Evolutionary conservation across 2,329 filamentous ascomycete species (phyloP).

Genomic region (Sclerotinia sclerotiorum): DNA sequence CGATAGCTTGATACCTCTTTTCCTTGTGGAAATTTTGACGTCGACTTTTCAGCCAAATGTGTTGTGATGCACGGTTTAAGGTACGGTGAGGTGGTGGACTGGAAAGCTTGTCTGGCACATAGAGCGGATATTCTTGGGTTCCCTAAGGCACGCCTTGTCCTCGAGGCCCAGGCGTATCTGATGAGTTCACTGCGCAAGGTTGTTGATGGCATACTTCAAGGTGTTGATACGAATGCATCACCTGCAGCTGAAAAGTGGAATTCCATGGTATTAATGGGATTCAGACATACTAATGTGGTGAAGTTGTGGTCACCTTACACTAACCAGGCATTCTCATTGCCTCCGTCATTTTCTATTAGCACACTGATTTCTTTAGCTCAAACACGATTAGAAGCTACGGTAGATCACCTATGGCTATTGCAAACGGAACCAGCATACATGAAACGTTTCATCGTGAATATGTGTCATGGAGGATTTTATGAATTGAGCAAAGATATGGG

Average conservation of each 20-base stretch:
- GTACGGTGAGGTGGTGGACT: constrained; percentile 21
- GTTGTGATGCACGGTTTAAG: constrained; percentile 21
- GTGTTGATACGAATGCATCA: neutral
- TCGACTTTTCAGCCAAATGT: neutral
- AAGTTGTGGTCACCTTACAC: constrained; percentile 23
- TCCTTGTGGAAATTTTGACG: neutral
- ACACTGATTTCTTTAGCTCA: constrained; percentile 15
- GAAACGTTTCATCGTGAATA: neutral
- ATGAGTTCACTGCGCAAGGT: neutral
- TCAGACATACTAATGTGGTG: neutral
- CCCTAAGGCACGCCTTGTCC: constrained; percentile 24
- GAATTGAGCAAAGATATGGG: neutral
- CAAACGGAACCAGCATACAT: constrained; percentile 24
- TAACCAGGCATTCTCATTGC: constrained; percentile 28
- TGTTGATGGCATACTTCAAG: constrained; percentile 21
- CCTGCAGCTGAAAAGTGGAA: neutral
- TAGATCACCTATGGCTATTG: constrained; percentile 25
- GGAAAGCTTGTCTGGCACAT: constrained; percentile 15
- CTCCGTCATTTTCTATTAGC: constrained; percentile 19
- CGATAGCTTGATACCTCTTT: neutral
- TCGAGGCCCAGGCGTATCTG: constrained; percentile 26
- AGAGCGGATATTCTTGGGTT: constrained; percentile 24
- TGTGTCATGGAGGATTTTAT: neutral
- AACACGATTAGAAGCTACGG: neutral
- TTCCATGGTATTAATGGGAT: neutral